These are phyloP conservation scores for Aspergillus ellipticus DNA, from an alignment of 495 filamentous ascomycete genomes.

Conservation along the genomic window DNA sequence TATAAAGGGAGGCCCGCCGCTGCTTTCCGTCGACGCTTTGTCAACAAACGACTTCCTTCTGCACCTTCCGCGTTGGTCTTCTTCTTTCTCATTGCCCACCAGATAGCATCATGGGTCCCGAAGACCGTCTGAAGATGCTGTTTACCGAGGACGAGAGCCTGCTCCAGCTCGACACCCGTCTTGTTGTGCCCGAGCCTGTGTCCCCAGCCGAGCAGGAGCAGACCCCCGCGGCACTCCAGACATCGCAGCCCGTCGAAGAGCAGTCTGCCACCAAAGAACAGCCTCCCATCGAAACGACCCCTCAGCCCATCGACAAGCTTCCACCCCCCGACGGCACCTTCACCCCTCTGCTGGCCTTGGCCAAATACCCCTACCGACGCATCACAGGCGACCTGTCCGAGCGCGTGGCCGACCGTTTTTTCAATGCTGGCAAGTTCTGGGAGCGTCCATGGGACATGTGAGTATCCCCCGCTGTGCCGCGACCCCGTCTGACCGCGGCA, in stretches of 20 bases:
- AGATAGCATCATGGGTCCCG: conserved; percentile 12
- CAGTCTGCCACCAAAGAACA: too few species aligned
- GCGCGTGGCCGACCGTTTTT: conserved; percentile 50
- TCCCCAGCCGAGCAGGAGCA: too few species aligned
- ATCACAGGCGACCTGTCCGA: conserved; percentile 43
- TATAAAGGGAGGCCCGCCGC: too few species aligned
- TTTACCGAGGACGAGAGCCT: conserved; percentile 21
- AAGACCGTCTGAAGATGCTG: conserved; percentile 24
- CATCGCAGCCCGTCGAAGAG: too few species aligned
- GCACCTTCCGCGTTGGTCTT: conserved; percentile 1
- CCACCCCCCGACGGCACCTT: conserved; percentile 52
- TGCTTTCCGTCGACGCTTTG: too few species aligned
- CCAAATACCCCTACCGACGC: conserved; percentile 58
- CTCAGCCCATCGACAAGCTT: too few species aligned
- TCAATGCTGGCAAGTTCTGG: conserved; percentile 56
- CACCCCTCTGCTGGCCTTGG: conserved; percentile 56
- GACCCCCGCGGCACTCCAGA: too few species aligned
- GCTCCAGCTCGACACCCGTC: conserved; percentile 19
- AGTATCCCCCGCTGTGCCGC: conserved; percentile 27
- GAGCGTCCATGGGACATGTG: conserved; percentile 70
- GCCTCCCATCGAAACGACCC: too few species aligned
- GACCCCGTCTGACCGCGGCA: conserved; percentile 22
- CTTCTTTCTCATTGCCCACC: neutral
- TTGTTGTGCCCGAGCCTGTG: conserved; percentile 1
- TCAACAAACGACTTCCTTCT: neutral